These are phyloP conservation scores for Hondaea fermentalgiana DNA, from an alignment of 108 stramenopile species.

Conservation along the genomic window DNA sequence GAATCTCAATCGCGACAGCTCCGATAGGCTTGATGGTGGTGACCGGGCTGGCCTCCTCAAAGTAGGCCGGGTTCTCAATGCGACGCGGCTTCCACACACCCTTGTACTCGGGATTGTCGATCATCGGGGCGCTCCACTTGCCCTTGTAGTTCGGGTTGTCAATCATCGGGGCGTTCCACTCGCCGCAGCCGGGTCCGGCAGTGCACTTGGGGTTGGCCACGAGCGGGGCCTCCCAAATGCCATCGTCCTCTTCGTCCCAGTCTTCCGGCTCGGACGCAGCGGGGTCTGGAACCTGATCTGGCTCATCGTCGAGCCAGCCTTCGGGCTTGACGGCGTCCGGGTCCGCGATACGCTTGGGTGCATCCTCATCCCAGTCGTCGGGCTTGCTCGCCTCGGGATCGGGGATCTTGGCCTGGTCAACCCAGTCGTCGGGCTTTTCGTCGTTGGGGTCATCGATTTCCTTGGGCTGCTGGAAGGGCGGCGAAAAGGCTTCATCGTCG, in stretches of 20 bases:
- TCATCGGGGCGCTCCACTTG: slow-evolving; percentile 83
- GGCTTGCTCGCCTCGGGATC: slow-evolving; percentile 68
- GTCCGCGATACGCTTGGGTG: slow-evolving; percentile 79
- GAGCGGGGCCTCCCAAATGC: slow-evolving; percentile 60
- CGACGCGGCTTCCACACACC: slow-evolving; percentile 85
- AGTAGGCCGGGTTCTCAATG: slow-evolving; percentile 63
- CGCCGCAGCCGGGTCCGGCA: slow-evolving; percentile 43
- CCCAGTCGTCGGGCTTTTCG: slow-evolving; percentile 93
- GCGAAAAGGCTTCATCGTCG: slow-evolving; percentile 66
- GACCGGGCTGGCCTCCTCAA: slow-evolving; percentile 24
- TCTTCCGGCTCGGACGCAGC: slow-evolving; percentile 53
- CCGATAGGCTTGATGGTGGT: not conserved
- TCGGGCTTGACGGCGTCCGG: slow-evolving; percentile 83
- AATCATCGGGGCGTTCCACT: slow-evolving; percentile 30
- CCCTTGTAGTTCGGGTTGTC: slow-evolving; percentile 48
- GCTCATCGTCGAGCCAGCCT: slow-evolving; percentile 51
- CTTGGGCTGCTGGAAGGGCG: slow-evolving; percentile 66
- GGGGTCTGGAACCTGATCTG: slow-evolving; percentile 35
- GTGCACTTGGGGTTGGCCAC: slow-evolving; percentile 40
- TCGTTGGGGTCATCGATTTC: slow-evolving; percentile 89
- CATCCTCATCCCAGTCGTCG: slow-evolving; percentile 91
- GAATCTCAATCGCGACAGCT: slow-evolving; percentile 27
- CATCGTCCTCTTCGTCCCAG: slow-evolving; percentile 99
- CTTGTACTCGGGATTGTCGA: slow-evolving; percentile 95
- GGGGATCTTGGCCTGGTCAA: slow-evolving; percentile 79